A percentile compares a stretch with the other conserved stretches of the same genome.
Conservation (phyloP, 2,329 filamentous ascomycete genomes). For the Pseudopithomyces maydicus region DNA sequence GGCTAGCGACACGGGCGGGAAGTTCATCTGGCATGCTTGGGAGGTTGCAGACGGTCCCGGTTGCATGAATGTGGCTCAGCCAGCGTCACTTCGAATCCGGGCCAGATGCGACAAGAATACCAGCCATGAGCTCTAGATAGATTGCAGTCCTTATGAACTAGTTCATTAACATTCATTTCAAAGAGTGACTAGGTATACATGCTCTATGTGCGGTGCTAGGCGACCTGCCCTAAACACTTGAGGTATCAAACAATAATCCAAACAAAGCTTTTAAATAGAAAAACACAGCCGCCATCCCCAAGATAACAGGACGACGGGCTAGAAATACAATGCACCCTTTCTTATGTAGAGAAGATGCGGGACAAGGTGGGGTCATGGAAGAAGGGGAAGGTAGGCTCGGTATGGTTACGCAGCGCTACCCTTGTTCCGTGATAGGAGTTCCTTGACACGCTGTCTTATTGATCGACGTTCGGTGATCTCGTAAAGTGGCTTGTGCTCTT, state of each 20-base stretch:
- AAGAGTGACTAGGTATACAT: conserved; percentile 6
- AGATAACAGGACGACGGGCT: neutral
- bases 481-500: conserved; percentile 48
- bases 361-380: neutral
- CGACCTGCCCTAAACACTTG: conserved; percentile 3
- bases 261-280: conserved; percentile 10
- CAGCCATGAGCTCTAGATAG: neutral
- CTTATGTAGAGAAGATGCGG: neutral
- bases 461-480: conserved; percentile 37
- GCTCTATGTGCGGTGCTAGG: conserved; percentile 10
- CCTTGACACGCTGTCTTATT: conserved; percentile 40
- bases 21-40: too few relatives aligned
- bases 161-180: conserved; percentile 6
- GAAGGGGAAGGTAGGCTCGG: neutral
- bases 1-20: too few relatives aligned
- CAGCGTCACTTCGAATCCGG: neutral
- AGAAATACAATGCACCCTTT: conserved; percentile 8
- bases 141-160: neutral
- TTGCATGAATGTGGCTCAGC: neutral
- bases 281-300: neutral
- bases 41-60: neutral
- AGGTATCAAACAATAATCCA: conserved; percentile 13
- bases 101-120: neutral
- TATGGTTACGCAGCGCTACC: conserved; percentile 16
- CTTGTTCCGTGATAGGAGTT: conserved; percentile 30